Percentiles rank a stretch among this genome's conserved stretches.
These are phyloP conservation scores for Terfezia claveryi DNA, from an alignment of 495 filamentous ascomycete species.

Conservation along the genomic window DNA sequence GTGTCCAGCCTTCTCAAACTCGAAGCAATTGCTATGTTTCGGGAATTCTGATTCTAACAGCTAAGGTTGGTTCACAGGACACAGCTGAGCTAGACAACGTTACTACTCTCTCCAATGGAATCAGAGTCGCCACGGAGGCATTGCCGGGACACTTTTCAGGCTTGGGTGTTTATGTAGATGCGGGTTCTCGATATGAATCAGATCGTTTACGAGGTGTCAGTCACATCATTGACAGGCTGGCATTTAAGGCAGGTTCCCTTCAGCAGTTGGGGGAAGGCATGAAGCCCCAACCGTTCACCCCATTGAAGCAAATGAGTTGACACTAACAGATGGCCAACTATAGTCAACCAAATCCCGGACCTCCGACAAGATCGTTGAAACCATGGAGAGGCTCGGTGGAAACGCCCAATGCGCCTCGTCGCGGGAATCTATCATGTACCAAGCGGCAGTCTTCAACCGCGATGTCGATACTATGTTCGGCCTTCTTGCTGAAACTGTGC, in stretches of 20 bases:
- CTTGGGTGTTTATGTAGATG: constrained; percentile 90
- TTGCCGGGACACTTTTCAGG: constrained; percentile 89
- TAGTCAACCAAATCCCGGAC: constrained; percentile 48
- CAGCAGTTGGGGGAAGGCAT: neutral
- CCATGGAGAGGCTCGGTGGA: constrained; percentile 66
- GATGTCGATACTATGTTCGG: constrained; percentile 64
- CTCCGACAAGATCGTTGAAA: constrained; percentile 68
- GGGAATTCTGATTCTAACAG: too few relatives aligned
- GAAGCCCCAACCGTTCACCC: too few relatives aligned
- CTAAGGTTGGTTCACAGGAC: constrained; percentile 33
- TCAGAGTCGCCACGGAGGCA: constrained; percentile 87
- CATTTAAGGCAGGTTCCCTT: constrained; percentile 42
- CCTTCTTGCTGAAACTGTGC: constrained; percentile 82
- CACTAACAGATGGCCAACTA: neutral
- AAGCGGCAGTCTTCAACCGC: constrained; percentile 91
- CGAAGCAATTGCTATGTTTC: too few relatives aligned
- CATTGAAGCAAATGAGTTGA: neutral
- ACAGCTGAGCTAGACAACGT: constrained; percentile 71
- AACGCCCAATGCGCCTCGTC: constrained; percentile 94
- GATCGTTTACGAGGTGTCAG: constrained; percentile 67
- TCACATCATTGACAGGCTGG: constrained; percentile 86
- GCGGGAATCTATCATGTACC: constrained; percentile 94
- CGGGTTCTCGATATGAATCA: constrained; percentile 86
- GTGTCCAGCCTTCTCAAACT: neutral
- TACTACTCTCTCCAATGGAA: constrained; percentile 76